Base-by-base conservation (phyloP, 768 basidiomycete genomes). In the Boletellus emodensis region DNA sequence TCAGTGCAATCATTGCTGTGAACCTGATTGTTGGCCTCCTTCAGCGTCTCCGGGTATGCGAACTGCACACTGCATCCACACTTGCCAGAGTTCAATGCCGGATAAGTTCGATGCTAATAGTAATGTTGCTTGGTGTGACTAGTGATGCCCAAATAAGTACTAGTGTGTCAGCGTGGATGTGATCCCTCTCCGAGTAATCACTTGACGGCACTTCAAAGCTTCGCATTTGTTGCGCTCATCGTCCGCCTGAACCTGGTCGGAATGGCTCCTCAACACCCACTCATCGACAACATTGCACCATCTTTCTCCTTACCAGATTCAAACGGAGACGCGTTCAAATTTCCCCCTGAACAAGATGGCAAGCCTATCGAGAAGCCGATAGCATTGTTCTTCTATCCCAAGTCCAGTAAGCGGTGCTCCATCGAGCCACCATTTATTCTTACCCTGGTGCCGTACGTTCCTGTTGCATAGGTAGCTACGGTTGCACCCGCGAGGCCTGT, bases 401-500 rank as follows among this genome's bases (percentile, higher is more conserved):
- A 78, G 60, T 78, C 85, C 36, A 82, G 85, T 84, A 67, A 52
- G 67, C 48, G 38, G 36, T 53, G 52, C n/a, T 59, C 54, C 33
- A 59, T 48, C 12, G 36, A 24, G 24, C 38, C 6, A 1, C n/a
- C 11, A n/a, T 39, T 52, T 2, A 4, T 17, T 41, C 46, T 46
- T n/a, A 34, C 17, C 13, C 18, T 38, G 26, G 45, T 46, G 41
- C 37, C 22, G 30, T 47, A 22, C n/a, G 22, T 28, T 41, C 53
- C 28, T 17, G 20, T 40, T 33, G 38, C 40, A 40, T 64, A 84
- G 87, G 84, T 6, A 81, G 87, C 2, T 83, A 73, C 44, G 89
- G 85, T 6, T 92, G 91, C 67, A 94, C 87, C 15, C 83, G 78
- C 60, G 83, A 93, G 66, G 90, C 85, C 2, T 91, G 89, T 59